These are phyloP conservation scores for Penicillium crystallinum DNA, from an alignment of 495 filamentous ascomycete genomes.

Conservation along the genomic window DNA sequence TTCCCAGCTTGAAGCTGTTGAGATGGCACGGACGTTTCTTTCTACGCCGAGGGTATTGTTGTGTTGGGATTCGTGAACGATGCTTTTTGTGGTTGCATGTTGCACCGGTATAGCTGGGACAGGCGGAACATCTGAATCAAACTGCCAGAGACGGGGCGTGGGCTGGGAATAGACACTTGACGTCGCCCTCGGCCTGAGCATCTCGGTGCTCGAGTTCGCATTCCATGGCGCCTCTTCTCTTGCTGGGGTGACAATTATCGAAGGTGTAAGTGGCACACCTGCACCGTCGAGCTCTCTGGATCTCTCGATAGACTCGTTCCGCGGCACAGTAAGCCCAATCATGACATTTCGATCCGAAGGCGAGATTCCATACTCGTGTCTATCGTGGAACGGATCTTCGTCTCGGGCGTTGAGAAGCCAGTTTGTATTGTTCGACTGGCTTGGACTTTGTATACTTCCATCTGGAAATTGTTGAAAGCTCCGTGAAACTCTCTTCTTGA, in stretches of 20 bases:
- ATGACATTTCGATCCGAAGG: slow-evolving; percentile 71
- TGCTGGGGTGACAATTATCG: slow-evolving; percentile 63
- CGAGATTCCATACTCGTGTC: slow-evolving; percentile 54
- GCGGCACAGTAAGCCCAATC: slow-evolving; percentile 71
- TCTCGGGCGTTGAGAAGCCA: slow-evolving; percentile 14
- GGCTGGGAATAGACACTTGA: slow-evolving; percentile 69
- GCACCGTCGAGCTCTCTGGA: slow-evolving; percentile 29
- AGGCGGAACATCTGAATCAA: slow-evolving; percentile 44
- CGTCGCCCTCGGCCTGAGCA: slow-evolving; percentile 35
- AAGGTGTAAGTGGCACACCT: slow-evolving; percentile 46
- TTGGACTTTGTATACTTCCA: not conserved
- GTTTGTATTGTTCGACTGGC: not conserved
- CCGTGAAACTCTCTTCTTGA: slow-evolving; percentile 19
- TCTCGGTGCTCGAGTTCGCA: slow-evolving; percentile 20
- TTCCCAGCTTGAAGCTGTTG: slow-evolving; percentile 53
- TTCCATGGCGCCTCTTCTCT: slow-evolving; percentile 57
- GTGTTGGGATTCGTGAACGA: slow-evolving; percentile 24
- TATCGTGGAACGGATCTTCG: slow-evolving; percentile 19
- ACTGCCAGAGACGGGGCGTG: slow-evolving; percentile 30
- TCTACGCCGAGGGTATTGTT: slow-evolving; percentile 17
- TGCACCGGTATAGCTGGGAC: slow-evolving; percentile 57
- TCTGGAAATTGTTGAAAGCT: slow-evolving; percentile 21
- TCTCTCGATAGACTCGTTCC: slow-evolving; percentile 45
- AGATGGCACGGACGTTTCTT: slow-evolving; percentile 32
- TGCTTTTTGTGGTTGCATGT: slow-evolving; percentile 26